Conservation (phyloP, 352 stramenopile species). For the Phytophthora palmivora region DNA sequence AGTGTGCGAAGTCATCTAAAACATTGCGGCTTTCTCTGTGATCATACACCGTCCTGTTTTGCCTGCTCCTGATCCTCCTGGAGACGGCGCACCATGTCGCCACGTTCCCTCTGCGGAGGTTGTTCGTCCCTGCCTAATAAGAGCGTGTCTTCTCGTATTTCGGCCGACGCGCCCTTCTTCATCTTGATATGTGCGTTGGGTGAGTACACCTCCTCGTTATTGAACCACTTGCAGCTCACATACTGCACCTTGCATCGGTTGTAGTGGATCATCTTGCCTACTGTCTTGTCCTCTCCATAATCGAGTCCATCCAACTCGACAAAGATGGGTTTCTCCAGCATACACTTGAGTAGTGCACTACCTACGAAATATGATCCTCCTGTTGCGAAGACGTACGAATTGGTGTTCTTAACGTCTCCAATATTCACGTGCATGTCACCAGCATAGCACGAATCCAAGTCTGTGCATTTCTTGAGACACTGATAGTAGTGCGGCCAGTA, state of each 20-base stretch:
- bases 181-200: slow-evolving; percentile 74
- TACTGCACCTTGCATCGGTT: slow-evolving; percentile 81
- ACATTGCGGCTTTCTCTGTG: neutral
- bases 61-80: slow-evolving; percentile 14
- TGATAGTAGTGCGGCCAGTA: slow-evolving; percentile 86
- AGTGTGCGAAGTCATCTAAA: slow-evolving; percentile 23
- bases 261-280: slow-evolving; percentile 87
- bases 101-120: slow-evolving; percentile 21
- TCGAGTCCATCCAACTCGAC: slow-evolving; percentile 73
- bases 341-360: slow-evolving; percentile 66
- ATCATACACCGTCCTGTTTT: slow-evolving; percentile 17
- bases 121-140: slow-evolving; percentile 59
- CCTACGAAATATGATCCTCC: slow-evolving; percentile 81
- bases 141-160: slow-evolving; percentile 65
- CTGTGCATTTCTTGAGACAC: slow-evolving; percentile 76
- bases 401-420: slow-evolving; percentile 60
- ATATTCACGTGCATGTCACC: slow-evolving; percentile 87
- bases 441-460: slow-evolving; percentile 71
- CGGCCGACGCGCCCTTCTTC: slow-evolving; percentile 64
- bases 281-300: slow-evolving; percentile 80
- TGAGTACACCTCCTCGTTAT: slow-evolving; percentile 83
- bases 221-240: slow-evolving; percentile 89
- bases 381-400: slow-evolving; percentile 85
- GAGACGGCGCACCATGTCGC: slow-evolving; percentile 34
- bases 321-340: slow-evolving; percentile 69